Base-by-base conservation (phyloP, 352 stramenopile genomes). In the Globisporangium megalacanthum region DNA sequence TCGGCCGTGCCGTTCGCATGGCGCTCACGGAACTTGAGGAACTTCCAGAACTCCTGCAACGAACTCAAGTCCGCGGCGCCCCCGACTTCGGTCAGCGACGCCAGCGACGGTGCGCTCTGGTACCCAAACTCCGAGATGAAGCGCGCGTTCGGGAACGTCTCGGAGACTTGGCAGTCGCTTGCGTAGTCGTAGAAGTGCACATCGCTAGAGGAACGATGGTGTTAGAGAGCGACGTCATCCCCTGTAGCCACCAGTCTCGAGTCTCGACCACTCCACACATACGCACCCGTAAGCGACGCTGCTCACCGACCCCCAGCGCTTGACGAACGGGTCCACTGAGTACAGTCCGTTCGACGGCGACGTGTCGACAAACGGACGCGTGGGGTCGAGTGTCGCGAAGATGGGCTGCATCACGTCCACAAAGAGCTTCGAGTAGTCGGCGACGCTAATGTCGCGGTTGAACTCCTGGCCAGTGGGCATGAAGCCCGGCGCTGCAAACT, bases 51-150 rank as follows among this genome's bases (percentile, higher is more conserved):
- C 8, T 65, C 58, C 62, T 87, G 69, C 54, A 95, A 90, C 9
- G 82, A 90, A 2, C 47, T 45, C 76, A 79, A 85, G 56, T 93
- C 86, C 1, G 65, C 58, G 0, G 64, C 44, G 5, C 64, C 63
- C 39, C 70, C 86, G 2, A 93, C 77, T n/a, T 73, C 57, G 1
- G 60, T 46, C 13, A 92, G 53, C n/a, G 78, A 76, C 11, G 61
- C 31, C n/a, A 70, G 52, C 29, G 84, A 93, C 41, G 86, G 79
- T 25, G 79, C 71, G 52, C 81, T 91, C 60, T 95, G 86, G 62
- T 92, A 95, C 2, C 86, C 86, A 69, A 94, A 95, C 56, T 95
- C 86, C 4, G 86, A 95, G 51, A 93, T 75, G 60, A 95, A 94
- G 29, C 83, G 74, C 37, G 80, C 79, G 14, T 58, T 66, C 0